A percentile compares a stretch with the other conserved stretches of the same genome.
Conservation (phyloP, 495 filamentous ascomycete genomes). For the Hyaloscypha hepaticicola region DNA sequence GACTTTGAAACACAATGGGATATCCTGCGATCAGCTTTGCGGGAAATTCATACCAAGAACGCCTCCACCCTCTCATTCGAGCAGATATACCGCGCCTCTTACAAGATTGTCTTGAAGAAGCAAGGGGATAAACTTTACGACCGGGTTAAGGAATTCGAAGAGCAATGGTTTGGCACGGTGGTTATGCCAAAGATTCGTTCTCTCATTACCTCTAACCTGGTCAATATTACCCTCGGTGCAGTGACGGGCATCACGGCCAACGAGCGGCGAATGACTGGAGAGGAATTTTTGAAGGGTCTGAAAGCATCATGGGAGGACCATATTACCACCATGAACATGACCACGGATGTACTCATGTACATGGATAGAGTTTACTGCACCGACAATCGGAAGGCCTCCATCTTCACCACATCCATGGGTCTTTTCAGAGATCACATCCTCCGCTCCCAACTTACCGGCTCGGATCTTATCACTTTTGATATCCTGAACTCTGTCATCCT, state of each 20-base stretch:
- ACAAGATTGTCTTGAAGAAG: slow-evolving; percentile 89
- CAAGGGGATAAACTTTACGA: slow-evolving; percentile 83
- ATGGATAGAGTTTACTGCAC: slow-evolving; percentile 83
- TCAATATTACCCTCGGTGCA: slow-evolving; percentile 45
- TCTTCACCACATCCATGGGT: slow-evolving; percentile 80
- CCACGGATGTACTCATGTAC: slow-evolving; percentile 97
- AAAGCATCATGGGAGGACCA: slow-evolving; percentile 84
- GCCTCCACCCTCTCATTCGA: slow-evolving; percentile 91
- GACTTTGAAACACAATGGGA: slow-evolving; percentile 63
- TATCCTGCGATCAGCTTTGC: slow-evolving; percentile 67
- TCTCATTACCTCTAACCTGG: slow-evolving; percentile 60
- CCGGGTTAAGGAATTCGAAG: slow-evolving; percentile 73
- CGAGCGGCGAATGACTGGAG: slow-evolving; percentile 76
- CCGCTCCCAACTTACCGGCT: slow-evolving; percentile 37
- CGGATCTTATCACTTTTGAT: slow-evolving; percentile 55
- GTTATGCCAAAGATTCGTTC: slow-evolving; percentile 63
- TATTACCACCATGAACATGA: slow-evolving; percentile 92
- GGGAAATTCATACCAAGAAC: slow-evolving; percentile 89
- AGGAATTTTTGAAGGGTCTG: slow-evolving; percentile 75
- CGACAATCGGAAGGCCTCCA: slow-evolving; percentile 70
- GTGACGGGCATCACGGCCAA: slow-evolving; percentile 58
- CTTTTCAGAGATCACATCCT: slow-evolving; percentile 86
- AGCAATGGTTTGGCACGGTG: slow-evolving; percentile 69
- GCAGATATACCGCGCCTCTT: slow-evolving; percentile 92
- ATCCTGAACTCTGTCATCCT: slow-evolving; percentile 80